These are phyloP conservation scores for Hypomontagnella monticulosa DNA, from an alignment of 495 filamentous ascomycete species.

Conservation along the genomic window DNA sequence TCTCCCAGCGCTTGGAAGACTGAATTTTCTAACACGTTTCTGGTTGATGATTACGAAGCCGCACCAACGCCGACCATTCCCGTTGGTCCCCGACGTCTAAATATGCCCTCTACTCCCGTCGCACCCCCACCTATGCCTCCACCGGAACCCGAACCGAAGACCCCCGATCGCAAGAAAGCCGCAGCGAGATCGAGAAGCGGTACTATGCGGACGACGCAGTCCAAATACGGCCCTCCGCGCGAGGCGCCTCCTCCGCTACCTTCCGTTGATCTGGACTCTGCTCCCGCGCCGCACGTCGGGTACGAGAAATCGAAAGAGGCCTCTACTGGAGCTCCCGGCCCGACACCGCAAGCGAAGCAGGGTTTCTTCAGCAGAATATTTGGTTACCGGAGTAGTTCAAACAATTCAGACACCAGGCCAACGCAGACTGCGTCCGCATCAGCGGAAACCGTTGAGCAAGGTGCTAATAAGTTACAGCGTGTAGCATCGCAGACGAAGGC, in stretches of 20 bases:
- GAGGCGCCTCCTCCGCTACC: slow-evolving; percentile 48
- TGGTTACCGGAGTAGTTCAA: slow-evolving; percentile 60
- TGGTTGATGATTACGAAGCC: slow-evolving; percentile 73
- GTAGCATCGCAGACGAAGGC: slow-evolving; percentile 50
- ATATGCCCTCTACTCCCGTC: slow-evolving; percentile 54
- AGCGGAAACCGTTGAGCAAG: slow-evolving; percentile 21
- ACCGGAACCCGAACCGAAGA: slow-evolving; percentile 45
- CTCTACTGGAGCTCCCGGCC: slow-evolving; percentile 40
- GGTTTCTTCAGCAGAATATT: slow-evolving; percentile 96
- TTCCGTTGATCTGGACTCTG: slow-evolving; percentile 54
- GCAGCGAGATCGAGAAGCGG: slow-evolving; percentile 69
- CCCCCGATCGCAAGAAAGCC: slow-evolving; percentile 67
- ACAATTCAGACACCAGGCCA: slow-evolving; percentile 40
- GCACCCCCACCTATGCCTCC: slow-evolving; percentile 51
- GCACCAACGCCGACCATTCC: slow-evolving; percentile 90
- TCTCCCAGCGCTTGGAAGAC: slow-evolving; percentile 53
- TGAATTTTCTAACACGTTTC: slow-evolving; percentile 57
- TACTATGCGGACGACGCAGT: slow-evolving; percentile 48
- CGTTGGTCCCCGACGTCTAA: slow-evolving; percentile 72
- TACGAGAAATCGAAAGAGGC: slow-evolving; percentile 67
- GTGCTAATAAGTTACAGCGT: slow-evolving; percentile 29
- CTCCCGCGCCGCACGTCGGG: slow-evolving; percentile 63
- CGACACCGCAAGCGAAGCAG: slow-evolving; percentile 58
- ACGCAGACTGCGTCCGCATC: slow-evolving; percentile 43
- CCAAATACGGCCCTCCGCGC: slow-evolving; percentile 37